phyloP scores from a whole-genome alignment of 306 rosid species.

The Castanea crenata region DNA sequence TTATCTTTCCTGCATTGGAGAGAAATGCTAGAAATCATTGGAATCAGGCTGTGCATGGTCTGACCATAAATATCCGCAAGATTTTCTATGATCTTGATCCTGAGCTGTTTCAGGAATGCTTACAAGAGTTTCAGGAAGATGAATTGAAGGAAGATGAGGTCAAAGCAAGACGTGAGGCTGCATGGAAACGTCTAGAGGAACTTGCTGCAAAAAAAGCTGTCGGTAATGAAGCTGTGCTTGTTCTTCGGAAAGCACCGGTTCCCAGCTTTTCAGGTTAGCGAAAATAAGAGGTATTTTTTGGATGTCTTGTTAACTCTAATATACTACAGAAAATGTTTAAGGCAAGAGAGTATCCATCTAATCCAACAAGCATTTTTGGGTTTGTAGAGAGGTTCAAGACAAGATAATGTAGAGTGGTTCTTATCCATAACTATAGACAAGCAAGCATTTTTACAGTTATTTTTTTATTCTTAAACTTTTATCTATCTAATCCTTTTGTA shows the following conservation, averaged over 20 bases:
- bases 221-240: slow-evolving; percentile 50
- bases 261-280: slow-evolving; percentile 7
- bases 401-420: not conserved
- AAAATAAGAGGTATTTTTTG: not conserved
- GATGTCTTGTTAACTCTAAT: not conserved
- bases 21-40: slow-evolving; percentile 65
- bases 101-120: slow-evolving; percentile 64
- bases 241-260: slow-evolving; percentile 17
- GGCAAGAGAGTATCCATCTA: no score
- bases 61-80: slow-evolving; percentile 73
- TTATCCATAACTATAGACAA: not conserved
- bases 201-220: slow-evolving; percentile 52
- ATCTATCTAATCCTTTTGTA: not conserved
- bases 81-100: slow-evolving; percentile 66
- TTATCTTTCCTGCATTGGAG: slow-evolving; percentile 77
- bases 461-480: not conserved
- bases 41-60: slow-evolving; percentile 81
- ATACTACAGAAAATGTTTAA: not conserved
- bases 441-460: not conserved
- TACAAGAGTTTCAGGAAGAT: slow-evolving; percentile 53
- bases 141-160: slow-evolving; percentile 48
- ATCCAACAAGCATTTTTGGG: no score
- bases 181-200: slow-evolving; percentile 73
- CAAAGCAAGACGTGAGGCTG: slow-evolving; percentile 49
- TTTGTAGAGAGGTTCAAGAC: not conserved